Evolutionary conservation across 352 stramenopile genomes (phyloP), one percentile per base, ranked within the genome.

Genomic region (Albugo laibachii): DNA sequence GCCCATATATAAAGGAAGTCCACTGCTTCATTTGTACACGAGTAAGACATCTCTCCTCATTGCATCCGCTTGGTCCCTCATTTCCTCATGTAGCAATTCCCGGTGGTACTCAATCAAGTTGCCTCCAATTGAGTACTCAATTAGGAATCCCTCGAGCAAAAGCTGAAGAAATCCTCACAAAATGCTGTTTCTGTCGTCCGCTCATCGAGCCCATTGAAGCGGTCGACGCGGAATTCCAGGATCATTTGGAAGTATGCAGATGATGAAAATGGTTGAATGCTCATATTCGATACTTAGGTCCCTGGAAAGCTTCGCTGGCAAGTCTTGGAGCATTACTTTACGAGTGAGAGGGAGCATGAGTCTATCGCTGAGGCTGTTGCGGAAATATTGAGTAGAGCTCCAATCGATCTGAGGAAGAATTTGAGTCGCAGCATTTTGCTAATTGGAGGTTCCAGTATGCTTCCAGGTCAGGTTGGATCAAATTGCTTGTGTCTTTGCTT

Each of bases 1-100:
- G 11, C 78, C 78, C 13, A 64, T 92, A 12, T 88, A 75, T 48
- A 85, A 92, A 49, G 75, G 75, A n/a, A 76, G 85, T 31, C 73
- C 78, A 35, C 49, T 92, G 43, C 65, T 67, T 16, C 61, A 83
- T 31, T 58, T 69, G 36, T 88, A 87, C 49, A 61, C 61, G 13
- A 76, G 73, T 86, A 50, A 18, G 65, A 54, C 1, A 13, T 20
- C 13, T 5, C 18, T 18, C 24, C 48, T 19, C 19, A 36, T 8
- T 12, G 0, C n/a, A 16, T 44, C 36, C 13, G n/a, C 41, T 47
- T 2, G 21, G 36, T 36, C 13, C 15, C 19, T 21, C 19, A 41
- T 24, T 15, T 21, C 1, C 18, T 15, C 19, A 16, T 6, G 19
- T 14, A 10, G 36, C 10, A 21, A 15, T 36, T 4, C 36, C 5